A percentile compares a stretch with the other conserved stretches of the same genome.
phyloP scores from a whole-genome alignment of 441 rosid genomes.

The Pelargonium myrrhifolium region DNA sequence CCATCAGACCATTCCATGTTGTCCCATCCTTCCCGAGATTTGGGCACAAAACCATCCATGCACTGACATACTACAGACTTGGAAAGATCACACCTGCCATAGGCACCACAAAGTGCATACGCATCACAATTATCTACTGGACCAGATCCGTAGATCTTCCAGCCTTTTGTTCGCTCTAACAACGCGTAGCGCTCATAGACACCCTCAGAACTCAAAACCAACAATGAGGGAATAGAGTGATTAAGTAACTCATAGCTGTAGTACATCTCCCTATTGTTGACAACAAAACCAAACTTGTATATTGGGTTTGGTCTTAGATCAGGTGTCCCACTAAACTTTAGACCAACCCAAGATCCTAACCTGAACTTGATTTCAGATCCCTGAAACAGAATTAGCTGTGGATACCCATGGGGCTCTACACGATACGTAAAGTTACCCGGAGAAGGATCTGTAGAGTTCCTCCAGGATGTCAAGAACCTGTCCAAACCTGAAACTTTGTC shows the following conservation, averaged over 20 bases:
- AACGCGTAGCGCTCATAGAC: too few species aligned
- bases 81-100: constrained; percentile 13
- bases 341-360: constrained; percentile 21
- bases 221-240: neutral
- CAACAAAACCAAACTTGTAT: constrained; percentile 2
- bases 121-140: constrained; percentile 18
- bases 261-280: constrained; percentile 12
- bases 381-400: constrained; percentile 9
- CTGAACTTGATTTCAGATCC: neutral
- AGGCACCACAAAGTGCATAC: constrained; percentile 24
- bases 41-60: constrained; percentile 28
- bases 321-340: neutral
- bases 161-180: neutral
- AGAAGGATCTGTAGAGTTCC: neutral
- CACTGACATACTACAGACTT: constrained; percentile 61
- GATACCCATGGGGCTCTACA: constrained; percentile 15
- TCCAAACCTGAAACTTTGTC: neutral
- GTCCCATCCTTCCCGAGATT: constrained; percentile 35
- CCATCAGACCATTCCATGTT: constrained; percentile 65
- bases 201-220: constrained; percentile 1
- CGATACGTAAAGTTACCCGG: neutral
- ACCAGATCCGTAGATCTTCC: too few species aligned
- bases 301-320: neutral
- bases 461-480: neutral
- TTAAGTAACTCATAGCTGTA: neutral